These are phyloP conservation scores for Colletotrichum shisoi DNA, from an alignment of 2,329 filamentous ascomycete species.

Conservation along the genomic window DNA sequence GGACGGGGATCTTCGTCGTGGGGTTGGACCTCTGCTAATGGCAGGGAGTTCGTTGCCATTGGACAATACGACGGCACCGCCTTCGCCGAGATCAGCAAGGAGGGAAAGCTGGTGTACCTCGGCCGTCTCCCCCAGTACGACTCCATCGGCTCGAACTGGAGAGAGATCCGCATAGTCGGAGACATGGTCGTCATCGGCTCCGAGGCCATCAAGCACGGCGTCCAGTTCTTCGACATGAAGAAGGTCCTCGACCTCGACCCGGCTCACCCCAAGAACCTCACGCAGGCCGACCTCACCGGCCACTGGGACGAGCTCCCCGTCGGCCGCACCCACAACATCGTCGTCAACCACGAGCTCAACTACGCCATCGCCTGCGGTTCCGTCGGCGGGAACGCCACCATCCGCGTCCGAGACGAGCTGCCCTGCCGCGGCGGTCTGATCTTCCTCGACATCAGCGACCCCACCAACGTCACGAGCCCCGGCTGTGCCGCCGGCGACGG, in stretches of 20 bases:
- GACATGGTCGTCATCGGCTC: constrained; percentile 51
- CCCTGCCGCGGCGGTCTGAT: constrained; percentile 63
- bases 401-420: constrained; percentile 36
- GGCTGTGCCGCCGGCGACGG: constrained; percentile 64
- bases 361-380: constrained; percentile 56
- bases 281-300: constrained; percentile 52
- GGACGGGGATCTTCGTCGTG: constrained; percentile 54
- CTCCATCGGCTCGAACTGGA: constrained; percentile 57
- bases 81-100: constrained; percentile 60
- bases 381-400: constrained; percentile 47
- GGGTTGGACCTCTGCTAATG: constrained; percentile 62
- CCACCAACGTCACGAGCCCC: constrained; percentile 60
- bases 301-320: constrained; percentile 53
- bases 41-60: constrained; percentile 63
- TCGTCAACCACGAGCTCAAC: constrained; percentile 57
- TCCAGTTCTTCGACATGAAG: constrained; percentile 70
- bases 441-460: constrained; percentile 65
- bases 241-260: constrained; percentile 61
- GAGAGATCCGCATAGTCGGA: constrained; percentile 58
- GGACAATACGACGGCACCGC: constrained; percentile 63
- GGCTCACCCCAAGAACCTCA: constrained; percentile 54
- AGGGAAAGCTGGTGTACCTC: constrained; percentile 61
- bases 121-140: constrained; percentile 60
- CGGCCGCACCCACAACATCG: constrained; percentile 56
- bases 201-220: constrained; percentile 59